Conservation (phyloP, 2,329 filamentous ascomycete species). For the Hawksworthiomyces lignivorus region DNA sequence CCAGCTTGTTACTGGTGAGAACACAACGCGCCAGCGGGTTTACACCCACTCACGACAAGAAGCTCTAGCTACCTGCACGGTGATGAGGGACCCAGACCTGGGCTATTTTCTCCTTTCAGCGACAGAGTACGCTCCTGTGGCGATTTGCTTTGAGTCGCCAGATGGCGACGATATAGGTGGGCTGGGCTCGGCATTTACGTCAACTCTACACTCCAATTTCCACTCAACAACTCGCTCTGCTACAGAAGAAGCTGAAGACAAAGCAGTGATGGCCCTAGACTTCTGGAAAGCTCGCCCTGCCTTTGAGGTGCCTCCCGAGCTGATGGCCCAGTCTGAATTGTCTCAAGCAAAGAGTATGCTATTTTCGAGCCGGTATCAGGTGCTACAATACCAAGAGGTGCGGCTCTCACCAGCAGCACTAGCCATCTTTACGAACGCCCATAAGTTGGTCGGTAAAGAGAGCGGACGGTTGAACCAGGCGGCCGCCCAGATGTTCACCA, state of each 20-base stretch:
- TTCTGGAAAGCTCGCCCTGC: slow-evolving; percentile 40
- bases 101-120: slow-evolving; percentile 57
- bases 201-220: slow-evolving; percentile 30
- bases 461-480: slow-evolving; percentile 61
- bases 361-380: slow-evolving; percentile 52
- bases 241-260: slow-evolving; percentile 26
- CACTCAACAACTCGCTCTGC: slow-evolving; percentile 20
- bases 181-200: slow-evolving; percentile 20
- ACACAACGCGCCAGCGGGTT: slow-evolving; percentile 47
- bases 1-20: slow-evolving; percentile 51
- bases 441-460: slow-evolving; percentile 63
- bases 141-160: slow-evolving; percentile 52
- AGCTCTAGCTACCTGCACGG: slow-evolving; percentile 44
- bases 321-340: slow-evolving; percentile 25
- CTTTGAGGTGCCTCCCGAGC: slow-evolving; percentile 16
- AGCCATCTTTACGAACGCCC: slow-evolving; percentile 63
- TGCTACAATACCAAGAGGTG: slow-evolving; percentile 57
- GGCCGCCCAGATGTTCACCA: slow-evolving; percentile 64
- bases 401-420: slow-evolving; percentile 64
- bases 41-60: slow-evolving; percentile 44
- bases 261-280: slow-evolving; percentile 39
- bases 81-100: slow-evolving; percentile 53
- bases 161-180: slow-evolving; percentile 41
- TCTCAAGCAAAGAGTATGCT: slow-evolving; percentile 38
- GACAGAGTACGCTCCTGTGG: slow-evolving; percentile 49